These are phyloP conservation scores for Gossypium gossypioides DNA, from an alignment of 441 rosid species.

Conservation along the genomic window DNA sequence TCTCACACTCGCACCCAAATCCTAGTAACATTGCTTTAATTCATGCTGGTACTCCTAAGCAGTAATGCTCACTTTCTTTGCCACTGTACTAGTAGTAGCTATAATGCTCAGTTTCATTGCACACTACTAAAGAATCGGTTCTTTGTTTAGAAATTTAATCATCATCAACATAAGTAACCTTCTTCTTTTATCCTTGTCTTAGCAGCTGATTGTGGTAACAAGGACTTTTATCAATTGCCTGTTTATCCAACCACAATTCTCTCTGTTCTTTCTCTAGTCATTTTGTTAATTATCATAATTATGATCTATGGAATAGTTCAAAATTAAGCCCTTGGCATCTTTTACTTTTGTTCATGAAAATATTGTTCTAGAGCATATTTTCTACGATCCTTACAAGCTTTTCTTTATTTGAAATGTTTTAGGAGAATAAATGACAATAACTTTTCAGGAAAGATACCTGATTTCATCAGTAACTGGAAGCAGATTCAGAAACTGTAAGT, in stretches of 20 bases:
- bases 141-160: not conserved
- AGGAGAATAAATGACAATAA: conserved; percentile 75
- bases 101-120: not conserved
- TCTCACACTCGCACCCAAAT: too few species aligned
- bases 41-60: not conserved
- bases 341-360: not conserved
- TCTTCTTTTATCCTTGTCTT: not conserved
- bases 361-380: not conserved
- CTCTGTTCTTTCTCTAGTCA: not conserved
- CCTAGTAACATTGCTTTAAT: not conserved
- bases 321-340: not conserved
- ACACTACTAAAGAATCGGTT: not conserved
- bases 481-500: conserved; percentile 60
- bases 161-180: not conserved
- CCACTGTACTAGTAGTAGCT: too few species aligned
- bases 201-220: not conserved
- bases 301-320: not conserved
- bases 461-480: conserved; percentile 56
- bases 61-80: too few species aligned
- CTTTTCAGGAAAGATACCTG: conserved; percentile 63
- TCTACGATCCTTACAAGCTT: not conserved
- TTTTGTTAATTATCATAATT: not conserved
- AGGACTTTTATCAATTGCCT: not conserved
- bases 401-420: conserved; percentile 9
- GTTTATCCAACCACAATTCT: not conserved